These are phyloP conservation scores for Rugosomyces carneus DNA, from an alignment of 1,284 basidiomycete species.

Conservation along the genomic window DNA sequence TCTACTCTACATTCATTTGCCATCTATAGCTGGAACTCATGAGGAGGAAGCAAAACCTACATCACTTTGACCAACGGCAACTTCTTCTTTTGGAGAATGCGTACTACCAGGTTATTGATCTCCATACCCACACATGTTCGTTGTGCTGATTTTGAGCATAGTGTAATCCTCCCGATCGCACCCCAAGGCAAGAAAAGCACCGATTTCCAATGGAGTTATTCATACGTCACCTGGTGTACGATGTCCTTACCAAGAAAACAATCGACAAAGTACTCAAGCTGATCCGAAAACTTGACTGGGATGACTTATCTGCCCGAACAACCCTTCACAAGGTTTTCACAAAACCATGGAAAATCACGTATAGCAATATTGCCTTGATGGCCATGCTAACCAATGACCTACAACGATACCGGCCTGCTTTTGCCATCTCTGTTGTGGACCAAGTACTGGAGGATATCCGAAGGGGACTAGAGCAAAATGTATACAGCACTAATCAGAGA, in stretches of 20 bases:
- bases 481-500: constrained; percentile 93
- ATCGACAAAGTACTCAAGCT: constrained; percentile 92
- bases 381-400: constrained; percentile 94
- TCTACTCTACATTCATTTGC: constrained; percentile 8
- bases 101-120: constrained; percentile 81
- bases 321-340: constrained; percentile 80
- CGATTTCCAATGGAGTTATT: constrained; percentile 89
- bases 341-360: constrained; percentile 96
- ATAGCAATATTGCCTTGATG: constrained; percentile 83
- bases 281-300: constrained; percentile 93
- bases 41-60: constrained; percentile 88
- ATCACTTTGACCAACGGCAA: constrained; percentile 90
- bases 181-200: constrained; percentile 78
- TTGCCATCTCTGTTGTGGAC: constrained; percentile 86
- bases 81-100: constrained; percentile 92
- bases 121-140: background rate
- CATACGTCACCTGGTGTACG: constrained; percentile 88
- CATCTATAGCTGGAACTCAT: constrained; percentile 78
- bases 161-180: constrained; percentile 96
- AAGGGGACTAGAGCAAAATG: constrained; percentile 87
- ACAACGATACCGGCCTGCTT: constrained; percentile 87
- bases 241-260: constrained; percentile 85
- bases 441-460: constrained; percentile 92
- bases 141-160: constrained; percentile 28
- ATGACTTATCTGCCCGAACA: constrained; percentile 55